Conservation (phyloP, 441 rosid genomes). For the Adansonia grandidieri region DNA sequence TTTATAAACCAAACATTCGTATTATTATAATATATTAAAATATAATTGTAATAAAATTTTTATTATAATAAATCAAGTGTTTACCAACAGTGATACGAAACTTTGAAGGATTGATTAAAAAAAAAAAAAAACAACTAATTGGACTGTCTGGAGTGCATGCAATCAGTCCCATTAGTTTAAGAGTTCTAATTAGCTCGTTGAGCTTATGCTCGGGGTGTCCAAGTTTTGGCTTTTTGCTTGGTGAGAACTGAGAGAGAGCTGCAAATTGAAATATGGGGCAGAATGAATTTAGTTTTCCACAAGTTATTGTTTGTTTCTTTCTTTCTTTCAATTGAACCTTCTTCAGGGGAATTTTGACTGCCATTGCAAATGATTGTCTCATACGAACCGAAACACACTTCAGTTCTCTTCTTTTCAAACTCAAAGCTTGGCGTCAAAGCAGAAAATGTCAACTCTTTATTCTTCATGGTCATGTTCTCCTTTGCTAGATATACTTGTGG, state of each 20-base stretch:
- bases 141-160: not conserved
- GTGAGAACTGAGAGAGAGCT: too few species aligned
- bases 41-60: too few species aligned
- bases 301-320: too few species aligned
- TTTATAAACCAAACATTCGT: too few species aligned
- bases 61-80: too few species aligned
- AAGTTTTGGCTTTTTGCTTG: slow-evolving; percentile 19
- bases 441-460: not conserved
- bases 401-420: not conserved
- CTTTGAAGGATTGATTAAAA: too few species aligned
- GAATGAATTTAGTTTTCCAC: too few species aligned
- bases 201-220: slow-evolving; percentile 8
- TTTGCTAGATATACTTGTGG: too few species aligned
- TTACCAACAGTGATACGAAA: too few species aligned
- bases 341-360: not conserved
- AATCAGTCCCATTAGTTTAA: not conserved
- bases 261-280: not conserved
- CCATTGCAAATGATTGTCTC: not conserved
- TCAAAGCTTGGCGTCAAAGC: not conserved
- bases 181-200: not conserved
- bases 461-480: not conserved
- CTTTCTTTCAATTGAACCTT: too few species aligned
- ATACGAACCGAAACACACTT: not conserved
- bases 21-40: too few species aligned
- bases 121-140: not conserved